These are phyloP conservation scores for Linnemannia elongata DNA, from an alignment of 192 early-diverging fungal genomes.

Conservation along the genomic window DNA sequence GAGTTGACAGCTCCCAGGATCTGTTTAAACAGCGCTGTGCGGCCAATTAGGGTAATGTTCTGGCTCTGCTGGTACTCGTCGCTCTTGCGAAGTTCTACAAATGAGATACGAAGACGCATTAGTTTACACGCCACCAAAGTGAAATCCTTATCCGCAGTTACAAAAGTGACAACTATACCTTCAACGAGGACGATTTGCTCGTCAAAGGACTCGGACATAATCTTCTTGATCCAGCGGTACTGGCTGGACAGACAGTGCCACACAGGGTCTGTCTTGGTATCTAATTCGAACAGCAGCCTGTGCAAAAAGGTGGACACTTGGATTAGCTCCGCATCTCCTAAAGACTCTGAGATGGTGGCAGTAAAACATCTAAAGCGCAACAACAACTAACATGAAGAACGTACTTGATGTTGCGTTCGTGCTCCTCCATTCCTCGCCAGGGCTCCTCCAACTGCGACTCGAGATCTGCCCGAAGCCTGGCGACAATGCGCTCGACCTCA, in stretches of 20 bases:
- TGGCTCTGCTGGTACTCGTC: constrained; percentile 41
- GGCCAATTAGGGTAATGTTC: constrained; percentile 29
- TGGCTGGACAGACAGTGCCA: constrained; percentile 91
- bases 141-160: constrained; percentile 49
- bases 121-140: constrained; percentile 13
- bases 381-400: constrained; percentile 19
- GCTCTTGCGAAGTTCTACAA: constrained; percentile 59
- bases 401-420: constrained; percentile 89
- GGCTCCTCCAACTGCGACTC: constrained; percentile 82
- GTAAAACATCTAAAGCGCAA: not conserved
- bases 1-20: constrained; percentile 40
- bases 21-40: constrained; percentile 42
- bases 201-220: constrained; percentile 78
- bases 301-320: not conserved
- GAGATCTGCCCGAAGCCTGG: constrained; percentile 77
- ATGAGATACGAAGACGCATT: not conserved
- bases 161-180: constrained; percentile 18
- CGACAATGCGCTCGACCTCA: constrained; percentile 89
- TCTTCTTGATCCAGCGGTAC: constrained; percentile 87
- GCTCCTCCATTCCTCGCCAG: constrained; percentile 85
- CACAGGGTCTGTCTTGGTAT: constrained; percentile 89
- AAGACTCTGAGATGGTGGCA: not conserved
- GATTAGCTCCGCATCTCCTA: not conserved
- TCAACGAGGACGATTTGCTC: constrained; percentile 65
- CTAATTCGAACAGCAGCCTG: constrained; percentile 80